These are phyloP conservation scores for Vigna nakashimae DNA, from an alignment of 306 rosid species.

Conservation along the genomic window DNA sequence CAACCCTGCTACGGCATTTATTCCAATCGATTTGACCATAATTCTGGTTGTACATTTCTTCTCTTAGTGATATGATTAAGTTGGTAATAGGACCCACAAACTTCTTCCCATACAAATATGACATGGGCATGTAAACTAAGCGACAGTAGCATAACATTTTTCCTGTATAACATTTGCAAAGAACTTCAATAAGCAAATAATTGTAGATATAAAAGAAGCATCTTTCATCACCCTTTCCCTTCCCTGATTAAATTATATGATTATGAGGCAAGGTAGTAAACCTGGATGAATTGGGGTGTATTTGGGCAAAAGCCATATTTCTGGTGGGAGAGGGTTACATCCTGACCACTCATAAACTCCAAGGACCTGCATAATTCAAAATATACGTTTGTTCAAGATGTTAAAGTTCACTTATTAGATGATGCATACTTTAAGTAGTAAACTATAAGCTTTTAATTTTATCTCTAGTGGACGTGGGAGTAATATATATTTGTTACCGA, in stretches of 20 bases:
- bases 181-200: neutral
- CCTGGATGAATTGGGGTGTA: constrained; percentile 68
- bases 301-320: constrained; percentile 71
- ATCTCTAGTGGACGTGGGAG: too few relatives aligned
- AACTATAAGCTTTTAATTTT: too few relatives aligned
- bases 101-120: constrained; percentile 72
- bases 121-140: constrained; percentile 78
- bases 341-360: constrained; percentile 79
- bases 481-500: constrained; percentile 38
- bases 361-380: constrained; percentile 46
- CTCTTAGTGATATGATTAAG: constrained; percentile 51
- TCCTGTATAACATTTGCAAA: constrained; percentile 43
- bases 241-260: neutral
- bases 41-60: constrained; percentile 55
- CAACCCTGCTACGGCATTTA: constrained; percentile 48
- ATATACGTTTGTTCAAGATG: too few relatives aligned
- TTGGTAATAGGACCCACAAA: constrained; percentile 66
- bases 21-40: constrained; percentile 61
- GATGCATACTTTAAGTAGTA: too few relatives aligned
- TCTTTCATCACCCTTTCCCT: neutral
- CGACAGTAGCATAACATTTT: constrained; percentile 75
- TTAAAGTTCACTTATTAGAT: too few relatives aligned
- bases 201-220: neutral
- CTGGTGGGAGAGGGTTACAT: constrained; percentile 78
- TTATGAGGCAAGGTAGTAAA: neutral